A percentile compares a stretch with the other conserved stretches of the same genome.
These are phyloP conservation scores for Blastomyces gilchristii DNA, from an alignment of 2,329 filamentous ascomycete species.

Conservation along the genomic window DNA sequence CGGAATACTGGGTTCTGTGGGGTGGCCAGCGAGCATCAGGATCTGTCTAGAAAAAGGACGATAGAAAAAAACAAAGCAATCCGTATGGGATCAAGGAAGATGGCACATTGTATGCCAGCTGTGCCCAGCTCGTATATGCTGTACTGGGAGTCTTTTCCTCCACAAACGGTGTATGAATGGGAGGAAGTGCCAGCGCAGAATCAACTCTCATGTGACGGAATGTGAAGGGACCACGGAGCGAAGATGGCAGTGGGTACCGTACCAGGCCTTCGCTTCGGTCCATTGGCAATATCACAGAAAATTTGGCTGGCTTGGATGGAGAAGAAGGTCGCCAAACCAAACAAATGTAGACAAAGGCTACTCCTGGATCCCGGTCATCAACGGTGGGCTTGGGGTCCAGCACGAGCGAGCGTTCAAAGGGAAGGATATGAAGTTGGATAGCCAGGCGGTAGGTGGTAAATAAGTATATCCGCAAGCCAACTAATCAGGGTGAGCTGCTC, in stretches of 20 bases:
- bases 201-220: background rate
- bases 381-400: background rate
- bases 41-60: background rate
- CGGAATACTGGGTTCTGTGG: background rate
- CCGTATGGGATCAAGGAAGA: background rate
- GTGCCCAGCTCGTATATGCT: constrained; percentile 4
- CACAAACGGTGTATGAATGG: background rate
- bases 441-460: background rate
- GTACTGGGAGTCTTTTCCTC: background rate
- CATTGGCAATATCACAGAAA: background rate
- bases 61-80: background rate
- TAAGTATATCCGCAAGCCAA: background rate
- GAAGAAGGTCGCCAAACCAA: background rate
- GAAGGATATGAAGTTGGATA: background rate
- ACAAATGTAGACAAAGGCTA: background rate
- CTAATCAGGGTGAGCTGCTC: background rate
- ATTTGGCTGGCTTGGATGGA: background rate
- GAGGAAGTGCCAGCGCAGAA: background rate
- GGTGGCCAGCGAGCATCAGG: background rate
- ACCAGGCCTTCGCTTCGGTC: too few species aligned
- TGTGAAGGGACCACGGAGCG: background rate
- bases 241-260: background rate
- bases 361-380: background rate
- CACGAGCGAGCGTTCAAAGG: background rate
- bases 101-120: background rate